phyloP scores from a whole-genome alignment of 352 stramenopile species.

The Globisporangium megalacanthum region DNA sequence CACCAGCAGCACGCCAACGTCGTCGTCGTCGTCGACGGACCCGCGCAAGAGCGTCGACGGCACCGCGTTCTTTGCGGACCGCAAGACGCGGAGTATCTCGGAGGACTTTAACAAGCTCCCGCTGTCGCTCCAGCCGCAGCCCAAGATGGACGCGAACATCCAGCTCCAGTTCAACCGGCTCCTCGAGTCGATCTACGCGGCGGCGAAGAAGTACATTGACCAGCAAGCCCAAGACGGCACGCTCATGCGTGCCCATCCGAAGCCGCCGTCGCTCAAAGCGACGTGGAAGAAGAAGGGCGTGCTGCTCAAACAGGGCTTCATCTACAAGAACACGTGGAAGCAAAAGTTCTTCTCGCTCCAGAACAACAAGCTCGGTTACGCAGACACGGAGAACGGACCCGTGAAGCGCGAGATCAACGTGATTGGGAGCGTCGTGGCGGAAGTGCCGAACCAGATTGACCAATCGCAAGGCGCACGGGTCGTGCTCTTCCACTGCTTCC shows the following conservation, averaged over 20 bases:
- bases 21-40: slow-evolving; percentile 21
- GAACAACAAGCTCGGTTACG: slow-evolving; percentile 85
- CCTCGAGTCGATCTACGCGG: slow-evolving; percentile 82
- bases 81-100: slow-evolving; percentile 71
- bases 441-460: slow-evolving; percentile 86
- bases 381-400: slow-evolving; percentile 67
- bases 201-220: slow-evolving; percentile 83
- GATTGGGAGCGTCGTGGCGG: slow-evolving; percentile 69
- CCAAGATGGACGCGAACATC: slow-evolving; percentile 84
- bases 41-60: slow-evolving; percentile 51
- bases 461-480: slow-evolving; percentile 81
- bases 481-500: slow-evolving; percentile 86
- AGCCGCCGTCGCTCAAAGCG: slow-evolving; percentile 44
- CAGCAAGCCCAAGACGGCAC: slow-evolving; percentile 57
- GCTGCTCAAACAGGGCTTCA: slow-evolving; percentile 84
- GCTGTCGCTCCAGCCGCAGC: slow-evolving; percentile 30
- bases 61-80: slow-evolving; percentile 34
- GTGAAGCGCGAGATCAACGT: slow-evolving; percentile 88
- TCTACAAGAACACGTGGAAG: slow-evolving; percentile 90
- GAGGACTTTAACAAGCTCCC: slow-evolving; percentile 68
- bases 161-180: slow-evolving; percentile 78
- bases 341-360: slow-evolving; percentile 82
- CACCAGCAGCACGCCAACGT: slow-evolving; percentile 53
- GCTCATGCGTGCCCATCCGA: slow-evolving; percentile 37
- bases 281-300: slow-evolving; percentile 89